phyloP scores from a whole-genome alignment of 192 early-diverging fungal species.

The Rhizoclosmatium globosum region DNA sequence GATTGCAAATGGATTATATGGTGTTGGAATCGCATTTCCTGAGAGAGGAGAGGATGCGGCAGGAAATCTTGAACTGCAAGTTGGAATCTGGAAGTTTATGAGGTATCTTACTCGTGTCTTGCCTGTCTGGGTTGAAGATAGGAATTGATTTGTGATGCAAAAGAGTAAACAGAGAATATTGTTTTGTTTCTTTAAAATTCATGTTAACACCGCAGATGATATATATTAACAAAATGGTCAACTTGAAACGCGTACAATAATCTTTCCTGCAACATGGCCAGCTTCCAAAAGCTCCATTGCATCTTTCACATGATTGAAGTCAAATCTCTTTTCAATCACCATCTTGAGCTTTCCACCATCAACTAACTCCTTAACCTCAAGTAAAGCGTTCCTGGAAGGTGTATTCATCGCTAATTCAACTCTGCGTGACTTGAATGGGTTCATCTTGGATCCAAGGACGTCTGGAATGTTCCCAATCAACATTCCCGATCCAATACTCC shows the following conservation, averaged over 20 bases:
- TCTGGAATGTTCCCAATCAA: background rate
- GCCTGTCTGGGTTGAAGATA: background rate
- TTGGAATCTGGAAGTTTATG: slow-evolving; percentile 37
- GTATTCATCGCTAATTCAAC: background rate
- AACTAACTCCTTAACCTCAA: background rate
- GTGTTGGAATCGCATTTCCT: slow-evolving; percentile 34
- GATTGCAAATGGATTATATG: slow-evolving; percentile 28
- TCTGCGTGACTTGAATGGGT: background rate
- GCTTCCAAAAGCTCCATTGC: background rate
- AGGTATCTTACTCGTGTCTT: background rate
- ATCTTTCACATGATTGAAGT: background rate
- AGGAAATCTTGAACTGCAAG: slow-evolving; percentile 31
- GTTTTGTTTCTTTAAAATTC: too few relatives aligned
- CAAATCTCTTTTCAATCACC: background rate
- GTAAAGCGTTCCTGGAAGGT: background rate
- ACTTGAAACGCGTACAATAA: background rate
- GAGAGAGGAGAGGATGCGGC: slow-evolving; percentile 26
- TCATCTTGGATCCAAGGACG: background rate
- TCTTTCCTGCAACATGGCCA: background rate
- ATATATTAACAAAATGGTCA: too few relatives aligned
- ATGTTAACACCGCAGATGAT: too few relatives aligned
- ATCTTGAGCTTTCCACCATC: background rate
- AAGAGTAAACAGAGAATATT: too few relatives aligned
- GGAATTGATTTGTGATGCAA: too few relatives aligned
- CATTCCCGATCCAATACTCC: background rate